These are phyloP conservation scores for Gnomoniopsis smithogilvyi DNA, from an alignment of 2,329 filamentous ascomycete genomes.

Conservation along the genomic window DNA sequence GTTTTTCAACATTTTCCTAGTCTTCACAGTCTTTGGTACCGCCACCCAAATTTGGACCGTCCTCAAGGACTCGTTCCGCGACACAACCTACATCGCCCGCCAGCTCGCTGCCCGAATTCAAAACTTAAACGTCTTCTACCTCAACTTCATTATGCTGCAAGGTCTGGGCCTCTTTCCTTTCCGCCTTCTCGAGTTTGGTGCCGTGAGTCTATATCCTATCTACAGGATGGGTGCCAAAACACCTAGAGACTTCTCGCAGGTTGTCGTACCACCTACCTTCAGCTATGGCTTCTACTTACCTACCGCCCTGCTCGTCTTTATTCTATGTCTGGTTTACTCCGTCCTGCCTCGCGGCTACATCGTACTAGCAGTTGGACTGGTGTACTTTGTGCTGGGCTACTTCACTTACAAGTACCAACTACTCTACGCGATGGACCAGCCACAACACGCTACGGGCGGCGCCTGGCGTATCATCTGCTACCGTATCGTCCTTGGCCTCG, in stretches of 20 bases:
- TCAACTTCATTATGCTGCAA: constrained; percentile 90
- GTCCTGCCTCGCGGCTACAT: constrained; percentile 76
- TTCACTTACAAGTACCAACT: constrained; percentile 97
- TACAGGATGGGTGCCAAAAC: constrained; percentile 76
- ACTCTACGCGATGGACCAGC: constrained; percentile 96
- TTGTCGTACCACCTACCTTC: constrained; percentile 80
- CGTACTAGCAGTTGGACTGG: constrained; percentile 75
- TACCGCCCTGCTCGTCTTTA: constrained; percentile 87
- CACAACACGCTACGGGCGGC: constrained; percentile 86
- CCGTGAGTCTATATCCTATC: constrained; percentile 79
- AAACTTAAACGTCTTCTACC: constrained; percentile 77
- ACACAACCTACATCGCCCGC: constrained; percentile 74
- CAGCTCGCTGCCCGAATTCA: constrained; percentile 75
- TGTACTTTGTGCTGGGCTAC: constrained; percentile 81
- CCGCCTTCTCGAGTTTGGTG: constrained; percentile 84
- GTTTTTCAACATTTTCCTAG: constrained; percentile 97
- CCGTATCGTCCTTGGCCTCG: constrained; percentile 78
- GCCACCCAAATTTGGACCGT: constrained; percentile 72
- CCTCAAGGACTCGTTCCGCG: constrained; percentile 70
- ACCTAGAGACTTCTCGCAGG: constrained; percentile 81
- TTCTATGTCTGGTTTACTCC: constrained; percentile 94
- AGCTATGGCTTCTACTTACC: constrained; percentile 96
- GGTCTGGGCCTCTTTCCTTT: constrained; percentile 92
- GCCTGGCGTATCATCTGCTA: constrained; percentile 98
- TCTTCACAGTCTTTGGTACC: constrained; percentile 86